phyloP scores from a whole-genome alignment of 352 stramenopile genomes.

The Pythium apleroticum region DNA sequence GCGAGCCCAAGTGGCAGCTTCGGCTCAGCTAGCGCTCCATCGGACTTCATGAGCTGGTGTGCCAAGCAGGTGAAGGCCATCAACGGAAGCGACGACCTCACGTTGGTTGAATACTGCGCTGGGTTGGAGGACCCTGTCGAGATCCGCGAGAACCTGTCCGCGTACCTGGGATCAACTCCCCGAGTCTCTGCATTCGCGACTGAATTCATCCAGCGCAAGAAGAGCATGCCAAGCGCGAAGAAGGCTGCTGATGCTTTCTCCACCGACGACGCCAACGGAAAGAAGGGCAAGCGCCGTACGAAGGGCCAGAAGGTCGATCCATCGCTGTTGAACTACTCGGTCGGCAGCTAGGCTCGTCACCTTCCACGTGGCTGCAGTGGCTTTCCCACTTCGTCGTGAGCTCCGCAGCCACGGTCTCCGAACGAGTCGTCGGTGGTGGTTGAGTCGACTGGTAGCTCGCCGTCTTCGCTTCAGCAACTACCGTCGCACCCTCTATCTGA shows the following conservation, averaged over 20 bases:
- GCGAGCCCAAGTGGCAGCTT: constrained; percentile 32
- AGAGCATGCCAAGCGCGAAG: constrained; percentile 41
- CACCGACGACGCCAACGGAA: constrained; percentile 32
- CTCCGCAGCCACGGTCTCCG: not conserved
- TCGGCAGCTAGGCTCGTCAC: constrained; percentile 34
- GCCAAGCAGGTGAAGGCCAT: constrained; percentile 81
- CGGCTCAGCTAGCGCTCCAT: constrained; percentile 45
- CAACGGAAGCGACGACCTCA: constrained; percentile 73
- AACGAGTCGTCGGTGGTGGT: not conserved
- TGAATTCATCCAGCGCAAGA: constrained; percentile 96
- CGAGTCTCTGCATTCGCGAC: constrained; percentile 97
- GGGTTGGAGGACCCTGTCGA: constrained; percentile 93
- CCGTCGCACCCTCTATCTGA: not conserved
- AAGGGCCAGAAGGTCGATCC: constrained; percentile 77
- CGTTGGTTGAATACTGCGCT: constrained; percentile 93
- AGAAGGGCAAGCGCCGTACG: constrained; percentile 61
- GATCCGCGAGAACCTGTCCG: constrained; percentile 95
- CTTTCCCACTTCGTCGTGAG: not conserved
- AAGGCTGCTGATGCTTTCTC: constrained; percentile 36
- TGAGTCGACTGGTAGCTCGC: constrained; percentile 17
- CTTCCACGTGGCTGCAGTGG: not conserved
- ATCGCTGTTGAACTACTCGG: constrained; percentile 71
- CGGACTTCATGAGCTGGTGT: constrained; percentile 81
- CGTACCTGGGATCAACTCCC: constrained; percentile 94
- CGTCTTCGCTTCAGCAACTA: constrained; percentile 8